Percentiles rank a stretch among this genome's conserved stretches.
phyloP scores from a whole-genome alignment of 352 stramenopile species.

The Phytophthora capsici region DNA sequence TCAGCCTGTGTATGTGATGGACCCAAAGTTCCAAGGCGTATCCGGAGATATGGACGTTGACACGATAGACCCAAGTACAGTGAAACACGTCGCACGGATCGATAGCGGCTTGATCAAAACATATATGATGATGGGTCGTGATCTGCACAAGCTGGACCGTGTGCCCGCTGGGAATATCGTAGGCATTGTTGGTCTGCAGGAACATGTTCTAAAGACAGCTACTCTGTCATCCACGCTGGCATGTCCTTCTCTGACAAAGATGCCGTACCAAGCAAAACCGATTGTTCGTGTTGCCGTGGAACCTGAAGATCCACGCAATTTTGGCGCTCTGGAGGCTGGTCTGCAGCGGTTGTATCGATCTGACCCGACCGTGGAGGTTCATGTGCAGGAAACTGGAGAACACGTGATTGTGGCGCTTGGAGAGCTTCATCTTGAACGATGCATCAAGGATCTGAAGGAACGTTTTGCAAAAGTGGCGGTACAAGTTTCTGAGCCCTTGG shows the following conservation, averaged over 20 bases:
- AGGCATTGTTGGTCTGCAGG: conserved; percentile 86
- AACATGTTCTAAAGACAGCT: conserved; percentile 91
- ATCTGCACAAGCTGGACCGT: conserved; percentile 74
- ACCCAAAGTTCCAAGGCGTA: conserved; percentile 89
- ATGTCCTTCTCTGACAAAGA: conserved; percentile 86
- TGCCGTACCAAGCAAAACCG: conserved; percentile 92
- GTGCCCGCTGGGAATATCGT: conserved; percentile 93
- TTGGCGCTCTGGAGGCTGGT: conserved; percentile 84
- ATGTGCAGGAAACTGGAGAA: conserved; percentile 89
- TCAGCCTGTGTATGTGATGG: conserved; percentile 81
- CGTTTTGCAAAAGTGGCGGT: conserved; percentile 88
- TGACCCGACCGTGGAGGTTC: conserved; percentile 93
- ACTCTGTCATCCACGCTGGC: conserved; percentile 83
- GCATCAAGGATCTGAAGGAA: conserved; percentile 91
- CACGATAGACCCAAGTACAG: conserved; percentile 27
- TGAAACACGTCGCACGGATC: conserved; percentile 73
- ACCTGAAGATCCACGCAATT: conserved; percentile 85
- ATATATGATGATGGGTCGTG: conserved; percentile 94
- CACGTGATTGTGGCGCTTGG: conserved; percentile 92
- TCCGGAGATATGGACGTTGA: conserved; percentile 41
- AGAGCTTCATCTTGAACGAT: conserved; percentile 92
- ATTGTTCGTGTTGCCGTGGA: conserved; percentile 94
- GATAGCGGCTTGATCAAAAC: conserved; percentile 58
- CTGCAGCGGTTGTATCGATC: conserved; percentile 92
- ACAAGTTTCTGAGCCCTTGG: conserved; percentile 84